These are phyloP conservation scores for Pseudocercospora fijiensis DNA, from an alignment of 2,329 filamentous ascomycete species.

Conservation along the genomic window DNA sequence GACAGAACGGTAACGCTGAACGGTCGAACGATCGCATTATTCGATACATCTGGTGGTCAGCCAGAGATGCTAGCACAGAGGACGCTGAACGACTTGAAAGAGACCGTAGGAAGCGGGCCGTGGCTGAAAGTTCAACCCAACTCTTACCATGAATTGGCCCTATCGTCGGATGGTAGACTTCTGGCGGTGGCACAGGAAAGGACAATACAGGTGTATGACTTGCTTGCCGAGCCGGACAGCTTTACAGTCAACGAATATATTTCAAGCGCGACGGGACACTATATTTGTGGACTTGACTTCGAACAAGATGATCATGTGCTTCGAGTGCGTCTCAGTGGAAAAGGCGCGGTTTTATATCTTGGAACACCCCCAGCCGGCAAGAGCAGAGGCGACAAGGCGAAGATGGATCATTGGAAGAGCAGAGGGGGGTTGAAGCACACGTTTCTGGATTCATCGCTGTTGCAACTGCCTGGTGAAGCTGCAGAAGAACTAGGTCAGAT, in stretches of 20 bases:
- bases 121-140: conserved; percentile 36
- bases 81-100: conserved; percentile 36
- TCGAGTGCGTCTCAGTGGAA: conserved; percentile 37
- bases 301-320: conserved; percentile 37
- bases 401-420: conserved; percentile 38
- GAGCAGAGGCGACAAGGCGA: conserved; percentile 14
- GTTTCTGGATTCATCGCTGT: conserved; percentile 35
- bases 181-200: conserved; percentile 39
- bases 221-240: conserved; percentile 32
- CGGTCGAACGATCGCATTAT: conserved; percentile 34
- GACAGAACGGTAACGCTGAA: conserved; percentile 32
- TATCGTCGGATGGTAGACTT: conserved; percentile 35
- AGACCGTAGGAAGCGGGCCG: conserved; percentile 36
- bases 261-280: conserved; percentile 36
- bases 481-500: conserved; percentile 3
- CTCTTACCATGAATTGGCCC: conserved; percentile 34
- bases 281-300: conserved; percentile 39
- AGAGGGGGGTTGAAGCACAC: conserved; percentile 34
- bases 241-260: conserved; percentile 37
- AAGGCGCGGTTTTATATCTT: conserved; percentile 38
- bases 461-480: conserved; percentile 17
- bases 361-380: conserved; percentile 30
- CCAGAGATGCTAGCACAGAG: conserved; percentile 28
- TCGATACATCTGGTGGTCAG: conserved; percentile 30
- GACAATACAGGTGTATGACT: conserved; percentile 39